A percentile compares a stretch with the other conserved stretches of the same genome.
Evolutionary conservation across 2,329 filamentous ascomycete genomes (phyloP).

Genomic region (Ophiostoma montium): DNA sequence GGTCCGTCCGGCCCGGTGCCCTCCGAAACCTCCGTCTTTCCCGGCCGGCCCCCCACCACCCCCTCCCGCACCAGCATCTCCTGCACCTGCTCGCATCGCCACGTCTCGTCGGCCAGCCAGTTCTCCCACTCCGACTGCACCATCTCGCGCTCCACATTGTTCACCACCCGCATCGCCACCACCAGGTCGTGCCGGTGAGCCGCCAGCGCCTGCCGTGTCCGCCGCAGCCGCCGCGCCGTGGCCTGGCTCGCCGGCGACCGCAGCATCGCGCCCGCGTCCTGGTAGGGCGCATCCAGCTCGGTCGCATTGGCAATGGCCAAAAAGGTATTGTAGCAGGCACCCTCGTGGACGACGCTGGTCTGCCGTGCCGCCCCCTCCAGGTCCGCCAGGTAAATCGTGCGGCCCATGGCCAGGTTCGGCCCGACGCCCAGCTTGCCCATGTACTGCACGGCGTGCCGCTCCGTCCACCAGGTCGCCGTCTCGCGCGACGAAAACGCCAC

Average conservation of each 20-base stretch:
- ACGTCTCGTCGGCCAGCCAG: constrained; percentile 71
- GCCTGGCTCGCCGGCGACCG: constrained; percentile 34
- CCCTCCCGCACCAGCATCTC: constrained; percentile 23
- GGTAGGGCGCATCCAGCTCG: constrained; percentile 42
- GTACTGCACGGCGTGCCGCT: constrained; percentile 65
- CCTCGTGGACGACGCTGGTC: neutral
- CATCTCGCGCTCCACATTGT: constrained; percentile 76
- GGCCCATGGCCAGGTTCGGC: constrained; percentile 69
- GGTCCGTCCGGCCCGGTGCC: too few species aligned
- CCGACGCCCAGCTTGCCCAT: constrained; percentile 71
- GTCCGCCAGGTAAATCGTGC: constrained; percentile 70
- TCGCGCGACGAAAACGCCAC: constrained; percentile 60
- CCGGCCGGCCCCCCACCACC: constrained; percentile 7
- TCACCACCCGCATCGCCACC: constrained; percentile 80
- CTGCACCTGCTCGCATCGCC: constrained; percentile 53
- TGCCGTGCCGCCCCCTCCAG: constrained; percentile 49
- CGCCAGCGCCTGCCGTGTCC: constrained; percentile 71
- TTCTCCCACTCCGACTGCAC: constrained; percentile 83
- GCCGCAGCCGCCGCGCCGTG: constrained; percentile 52
- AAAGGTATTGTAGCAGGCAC: constrained; percentile 39
- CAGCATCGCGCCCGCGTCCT: constrained; percentile 35
- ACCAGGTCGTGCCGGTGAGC: constrained; percentile 79
- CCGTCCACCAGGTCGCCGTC: constrained; percentile 68
- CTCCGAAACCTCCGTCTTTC: constrained; percentile 6
- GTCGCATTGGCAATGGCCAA: constrained; percentile 41